Base-by-base conservation (phyloP, 2,329 filamentous ascomycete species). In the Colletotrichum sp. region DNA sequence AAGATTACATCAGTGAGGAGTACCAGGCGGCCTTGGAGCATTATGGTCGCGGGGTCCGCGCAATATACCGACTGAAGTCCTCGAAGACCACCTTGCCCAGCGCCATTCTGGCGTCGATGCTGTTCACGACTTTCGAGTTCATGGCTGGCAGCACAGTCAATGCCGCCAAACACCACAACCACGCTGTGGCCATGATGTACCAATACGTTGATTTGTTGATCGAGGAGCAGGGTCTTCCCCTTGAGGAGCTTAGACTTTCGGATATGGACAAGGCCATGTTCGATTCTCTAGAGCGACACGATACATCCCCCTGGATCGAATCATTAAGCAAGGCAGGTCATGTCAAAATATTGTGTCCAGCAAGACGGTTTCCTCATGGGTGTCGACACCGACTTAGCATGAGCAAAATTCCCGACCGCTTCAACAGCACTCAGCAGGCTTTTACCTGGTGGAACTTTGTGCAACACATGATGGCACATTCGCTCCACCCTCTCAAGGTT, bases 161-260 rank as follows among this genome's bases (percentile, higher is more conserved):
- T 3, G 71, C 71, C 16, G n/a, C 39, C n/a, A 32, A 48, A 9
- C 75, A 75, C 27, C 71, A 66, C 27, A 52, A 55, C 39, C 66
- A 74, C 61, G 39, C 70, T 5, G 66, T 68, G 3, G 70, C 70
- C 61, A 74, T 76, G 56, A 76, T 74, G 71, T 61, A 61, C 15
- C 71, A 76, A 25, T 56, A 74, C 18, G 7, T 76, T 22, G 28
- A 61, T 25, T 4, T 58, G 18, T 16, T 55, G 32, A 18, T 52
- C 1, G 55, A 60, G 52, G 22, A 56, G 28, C 58, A 68, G 5
- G 18, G 66, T 2, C 58, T 74, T 8, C 30, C 60, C 4, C 30
- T 75, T 6, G 36, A 65, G 13, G 22, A 30, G 16, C 55, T 76
- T 36, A 32, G 10, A 5, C 30, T 76, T 8, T 56, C 66, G 7